These are phyloP conservation scores for Hymenoscyphus albidus DNA, from an alignment of 2,329 filamentous ascomycete species.

Conservation along the genomic window DNA sequence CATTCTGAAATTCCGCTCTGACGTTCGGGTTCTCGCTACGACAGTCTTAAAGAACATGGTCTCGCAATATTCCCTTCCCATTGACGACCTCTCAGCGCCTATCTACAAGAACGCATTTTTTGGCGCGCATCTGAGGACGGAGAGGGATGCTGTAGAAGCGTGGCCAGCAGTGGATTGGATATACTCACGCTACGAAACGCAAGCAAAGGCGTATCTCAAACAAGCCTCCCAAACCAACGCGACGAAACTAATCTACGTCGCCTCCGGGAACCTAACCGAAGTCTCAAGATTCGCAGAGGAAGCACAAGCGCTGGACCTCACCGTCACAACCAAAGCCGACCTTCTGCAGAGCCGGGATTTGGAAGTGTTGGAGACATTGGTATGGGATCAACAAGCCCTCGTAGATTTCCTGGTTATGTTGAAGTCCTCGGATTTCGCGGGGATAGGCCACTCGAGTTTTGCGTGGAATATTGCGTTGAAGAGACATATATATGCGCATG, in stretches of 20 bases:
- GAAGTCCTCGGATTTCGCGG: constrained; percentile 41
- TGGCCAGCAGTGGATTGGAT: constrained; percentile 24
- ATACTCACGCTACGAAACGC: constrained; percentile 27
- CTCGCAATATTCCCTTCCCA: constrained; percentile 9
- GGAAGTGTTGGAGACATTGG: constrained; percentile 35
- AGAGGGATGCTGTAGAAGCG: constrained; percentile 24
- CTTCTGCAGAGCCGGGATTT: constrained; percentile 38
- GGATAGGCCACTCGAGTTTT: constrained; percentile 43
- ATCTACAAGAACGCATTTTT: constrained; percentile 20
- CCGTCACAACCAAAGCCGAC: constrained; percentile 42
- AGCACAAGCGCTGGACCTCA: constrained; percentile 35
- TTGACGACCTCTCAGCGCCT: constrained; percentile 7
- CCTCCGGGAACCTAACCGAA: constrained; percentile 40
- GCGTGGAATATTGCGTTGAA: constrained; percentile 43
- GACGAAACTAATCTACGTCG: constrained; percentile 39
- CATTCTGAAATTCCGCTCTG: constrained; percentile 25
- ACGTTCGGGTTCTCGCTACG: constrained; percentile 25
- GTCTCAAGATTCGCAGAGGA: constrained; percentile 37
- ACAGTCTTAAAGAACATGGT: constrained; percentile 17
- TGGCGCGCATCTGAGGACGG: constrained; percentile 28
- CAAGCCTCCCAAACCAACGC: constrained; percentile 30
- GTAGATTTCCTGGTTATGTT: constrained; percentile 48
- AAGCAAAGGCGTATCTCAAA: constrained; percentile 36
- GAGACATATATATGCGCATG: constrained; percentile 18
- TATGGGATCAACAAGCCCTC: constrained; percentile 45